Percentiles rank a stretch among this genome's conserved stretches.
phyloP scores from a whole-genome alignment of 495 filamentous ascomycete species.

The Aspergillus bertholletiae region DNA sequence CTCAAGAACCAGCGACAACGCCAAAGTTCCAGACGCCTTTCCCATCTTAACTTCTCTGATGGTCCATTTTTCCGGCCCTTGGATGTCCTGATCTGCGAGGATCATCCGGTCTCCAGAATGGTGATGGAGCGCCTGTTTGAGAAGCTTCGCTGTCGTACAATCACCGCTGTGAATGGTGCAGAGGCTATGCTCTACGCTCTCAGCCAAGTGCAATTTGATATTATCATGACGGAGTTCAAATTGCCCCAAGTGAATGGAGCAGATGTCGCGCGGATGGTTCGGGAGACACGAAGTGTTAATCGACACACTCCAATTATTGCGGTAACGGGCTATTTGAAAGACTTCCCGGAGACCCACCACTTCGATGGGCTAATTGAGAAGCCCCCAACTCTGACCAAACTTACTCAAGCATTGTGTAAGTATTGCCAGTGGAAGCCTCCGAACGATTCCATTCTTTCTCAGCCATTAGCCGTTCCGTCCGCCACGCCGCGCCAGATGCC shows the following conservation, averaged over 20 bases:
- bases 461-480: constrained; percentile 52
- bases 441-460: constrained; percentile 41
- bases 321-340: constrained; percentile 96
- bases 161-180: constrained; percentile 79
- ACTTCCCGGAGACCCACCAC: constrained; percentile 88
- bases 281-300: constrained; percentile 91
- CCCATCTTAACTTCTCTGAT: constrained; percentile 77
- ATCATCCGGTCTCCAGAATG: constrained; percentile 93
- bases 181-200: constrained; percentile 90
- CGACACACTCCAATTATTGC: constrained; percentile 93
- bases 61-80: constrained; percentile 85
- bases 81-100: constrained; percentile 94
- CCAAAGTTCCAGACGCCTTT: constrained; percentile 88
- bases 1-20: constrained; percentile 90
- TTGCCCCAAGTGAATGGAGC: constrained; percentile 90
- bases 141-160: constrained; percentile 92
- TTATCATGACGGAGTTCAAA: constrained; percentile 97
- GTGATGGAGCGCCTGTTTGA: constrained; percentile 97
- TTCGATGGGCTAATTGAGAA: constrained; percentile 95
- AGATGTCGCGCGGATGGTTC: constrained; percentile 94
- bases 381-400: constrained; percentile 82
- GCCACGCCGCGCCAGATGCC: constrained; percentile 61
- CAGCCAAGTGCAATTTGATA: constrained; percentile 89
- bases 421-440: constrained; percentile 91
- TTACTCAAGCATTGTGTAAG: constrained; percentile 78